Conservation (phyloP, 169 alveolate species). For the Plasmodium blacklocki region DNA sequence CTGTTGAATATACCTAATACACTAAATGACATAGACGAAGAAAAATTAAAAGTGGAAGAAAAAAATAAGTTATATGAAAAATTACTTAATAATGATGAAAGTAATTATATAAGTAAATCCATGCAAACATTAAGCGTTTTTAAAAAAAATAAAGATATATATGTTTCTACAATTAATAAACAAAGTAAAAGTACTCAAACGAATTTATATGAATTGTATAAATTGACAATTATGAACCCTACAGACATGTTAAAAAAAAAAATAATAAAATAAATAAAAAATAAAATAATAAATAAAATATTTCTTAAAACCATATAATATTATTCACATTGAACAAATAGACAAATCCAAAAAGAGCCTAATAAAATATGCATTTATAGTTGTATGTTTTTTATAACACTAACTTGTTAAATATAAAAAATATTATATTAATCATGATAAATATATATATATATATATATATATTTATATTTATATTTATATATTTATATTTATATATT, state of each 20-base stretch:
- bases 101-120: constrained; percentile 52
- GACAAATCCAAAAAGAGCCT: neutral
- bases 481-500: neutral
- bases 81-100: constrained; percentile 65
- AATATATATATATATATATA: neutral
- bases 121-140: constrained; percentile 72
- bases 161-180: constrained; percentile 65
- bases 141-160: constrained; percentile 64
- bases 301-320: too few species aligned
- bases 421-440: neutral
- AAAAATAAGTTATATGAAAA: constrained; percentile 51
- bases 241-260: constrained; percentile 33
- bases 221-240: constrained; percentile 33
- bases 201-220: constrained; percentile 64
- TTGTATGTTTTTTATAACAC: neutral
- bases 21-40: constrained; percentile 53
- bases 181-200: constrained; percentile 67
- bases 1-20: constrained; percentile 62
- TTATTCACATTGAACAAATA: neutral
- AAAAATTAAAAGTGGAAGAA: constrained; percentile 16
- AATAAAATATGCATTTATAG: neutral
- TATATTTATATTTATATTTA: too few species aligned
- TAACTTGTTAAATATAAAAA: neutral
- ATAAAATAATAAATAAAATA: neutral
- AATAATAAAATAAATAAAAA: constrained; percentile 7